Conservation (phyloP, 148 eudicot species). For the Heliamphora exappendiculata region DNA sequence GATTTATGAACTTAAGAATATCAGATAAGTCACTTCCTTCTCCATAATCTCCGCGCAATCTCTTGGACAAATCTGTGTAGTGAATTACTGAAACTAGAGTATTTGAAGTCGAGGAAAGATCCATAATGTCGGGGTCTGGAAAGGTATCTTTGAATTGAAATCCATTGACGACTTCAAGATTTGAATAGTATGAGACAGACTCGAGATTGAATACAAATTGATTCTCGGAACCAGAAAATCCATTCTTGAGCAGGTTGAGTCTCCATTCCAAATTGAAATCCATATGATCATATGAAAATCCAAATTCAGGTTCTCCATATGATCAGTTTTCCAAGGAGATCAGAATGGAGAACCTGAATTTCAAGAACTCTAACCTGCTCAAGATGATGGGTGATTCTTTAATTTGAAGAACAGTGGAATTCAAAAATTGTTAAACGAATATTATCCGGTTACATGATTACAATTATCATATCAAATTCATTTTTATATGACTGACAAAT, state of each 20-base stretch:
- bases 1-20: conserved; percentile 6
- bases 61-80: not conserved
- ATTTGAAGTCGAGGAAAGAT: not conserved
- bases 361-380: not conserved
- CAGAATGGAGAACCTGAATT: too few relatives aligned
- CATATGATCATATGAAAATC: too few relatives aligned
- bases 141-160: not conserved
- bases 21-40: not conserved
- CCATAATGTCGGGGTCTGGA: not conserved
- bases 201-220: not conserved
- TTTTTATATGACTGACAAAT: too few relatives aligned
- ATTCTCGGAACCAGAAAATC: not conserved
- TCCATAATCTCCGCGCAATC: not conserved
- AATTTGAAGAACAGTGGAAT: too few relatives aligned
- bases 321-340: not conserved
- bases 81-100: not conserved
- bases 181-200: not conserved
- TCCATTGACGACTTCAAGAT: not conserved
- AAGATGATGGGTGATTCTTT: too few relatives aligned
- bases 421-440: too few relatives aligned
- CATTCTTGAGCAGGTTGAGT: too few relatives aligned
- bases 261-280: not conserved
- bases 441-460: too few relatives aligned
- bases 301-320: too few relatives aligned
- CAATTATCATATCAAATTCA: too few relatives aligned